Evolutionary conservation across 495 filamentous ascomycete genomes (phyloP), one percentile per base, ranked within the genome.

Genomic region (Parmelia sp.): DNA sequence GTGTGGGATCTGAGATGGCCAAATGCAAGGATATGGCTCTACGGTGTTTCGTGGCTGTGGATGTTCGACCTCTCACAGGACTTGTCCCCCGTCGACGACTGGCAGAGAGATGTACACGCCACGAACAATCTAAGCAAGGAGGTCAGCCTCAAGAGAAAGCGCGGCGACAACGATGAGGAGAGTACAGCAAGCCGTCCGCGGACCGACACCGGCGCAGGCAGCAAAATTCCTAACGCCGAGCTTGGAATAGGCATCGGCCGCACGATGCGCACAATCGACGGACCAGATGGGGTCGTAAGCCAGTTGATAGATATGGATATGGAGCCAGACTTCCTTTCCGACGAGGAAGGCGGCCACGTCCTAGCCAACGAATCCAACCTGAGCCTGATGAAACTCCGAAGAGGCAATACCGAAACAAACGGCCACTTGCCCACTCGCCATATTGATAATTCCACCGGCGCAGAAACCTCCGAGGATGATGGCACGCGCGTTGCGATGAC

Each of bases 41-140:
- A 93, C 72, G 92, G 91, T 15, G 79, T 80, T 11, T 84, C 83
- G 0, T 97, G 91, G 83, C 71, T 99, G 60, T 96, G 88, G 82
- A 97, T 97, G 92, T 84, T 97, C 65, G 91, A 97, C 73, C 71
- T 96, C 8, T 82, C 82, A 9, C 82, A 83, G 61, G 88, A 97
- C 70, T 79, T 96, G 58, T 82, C 80, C 0, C 70, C 76, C 3
- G 65, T 70, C 8, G 74, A 74, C 10, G 72, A 76, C 44, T 3
- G 39, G 2, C 21, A 25, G 1, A 59, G 66, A 35, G 51, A 66
- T 17, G 21, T 25, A 47, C 64, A 61, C n/a, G 61, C 19, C 36
- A 61, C 64, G 19, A 57, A 60, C 14, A 65, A 71, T 37, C 39
- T 61, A n/a, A 61, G 60, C 56, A 53, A 58, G 47, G 60, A 65